phyloP scores from a whole-genome alignment of 2,329 filamentous ascomycete genomes.

The Aspergillus ochraceus region DNA sequence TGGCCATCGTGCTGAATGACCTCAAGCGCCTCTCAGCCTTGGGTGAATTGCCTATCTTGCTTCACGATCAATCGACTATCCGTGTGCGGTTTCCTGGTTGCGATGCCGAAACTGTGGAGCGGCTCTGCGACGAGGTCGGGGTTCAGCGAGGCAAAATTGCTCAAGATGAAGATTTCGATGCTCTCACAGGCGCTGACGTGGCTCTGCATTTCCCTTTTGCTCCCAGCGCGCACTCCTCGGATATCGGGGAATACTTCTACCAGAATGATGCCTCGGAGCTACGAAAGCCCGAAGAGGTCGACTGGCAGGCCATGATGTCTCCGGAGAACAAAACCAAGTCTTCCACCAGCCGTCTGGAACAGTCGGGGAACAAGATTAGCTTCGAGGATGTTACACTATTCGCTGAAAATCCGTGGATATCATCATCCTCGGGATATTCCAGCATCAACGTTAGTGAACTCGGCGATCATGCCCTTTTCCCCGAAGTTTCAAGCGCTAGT shows the following conservation, averaged over 20 bases:
- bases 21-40: slow-evolving; percentile 73
- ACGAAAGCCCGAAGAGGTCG: slow-evolving; percentile 44
- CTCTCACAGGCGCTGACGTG: slow-evolving; percentile 65
- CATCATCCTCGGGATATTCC: slow-evolving; percentile 56
- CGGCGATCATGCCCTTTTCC: slow-evolving; percentile 41
- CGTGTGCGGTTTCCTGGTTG: slow-evolving; percentile 89
- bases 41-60: slow-evolving; percentile 78
- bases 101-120: slow-evolving; percentile 77
- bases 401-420: slow-evolving; percentile 55
- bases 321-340: slow-evolving; percentile 31
- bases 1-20: slow-evolving; percentile 77
- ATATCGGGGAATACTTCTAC: slow-evolving; percentile 42
- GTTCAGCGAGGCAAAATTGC: slow-evolving; percentile 74
- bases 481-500: slow-evolving; percentile 40
- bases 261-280: slow-evolving; percentile 37
- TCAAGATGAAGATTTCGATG: slow-evolving; percentile 76
- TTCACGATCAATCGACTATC: slow-evolving; percentile 67
- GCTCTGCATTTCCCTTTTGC: slow-evolving; percentile 87
- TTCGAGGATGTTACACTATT: slow-evolving; percentile 47
- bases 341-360: slow-evolving; percentile 23
- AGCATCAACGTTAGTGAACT: slow-evolving; percentile 57
- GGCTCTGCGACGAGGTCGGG: slow-evolving; percentile 82
- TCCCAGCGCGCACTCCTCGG: slow-evolving; percentile 56
- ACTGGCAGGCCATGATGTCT: slow-evolving; percentile 61
- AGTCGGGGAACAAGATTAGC: slow-evolving; percentile 32